Base-by-base conservation (phyloP, 1,139 yeast species). In the Magnusiomyces tetraspermus region DNA sequence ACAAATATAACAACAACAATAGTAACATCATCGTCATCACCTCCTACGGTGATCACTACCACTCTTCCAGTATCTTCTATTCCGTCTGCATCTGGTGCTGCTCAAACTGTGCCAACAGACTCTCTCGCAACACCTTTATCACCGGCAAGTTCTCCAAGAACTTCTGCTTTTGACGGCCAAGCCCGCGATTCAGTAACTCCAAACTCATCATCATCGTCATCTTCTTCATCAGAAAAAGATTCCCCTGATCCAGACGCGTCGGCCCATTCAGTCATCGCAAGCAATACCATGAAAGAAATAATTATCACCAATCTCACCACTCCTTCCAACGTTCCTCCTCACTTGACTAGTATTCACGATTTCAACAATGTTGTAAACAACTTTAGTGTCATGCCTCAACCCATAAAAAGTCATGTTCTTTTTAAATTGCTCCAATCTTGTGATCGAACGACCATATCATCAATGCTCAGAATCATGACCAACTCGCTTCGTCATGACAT, bases 401-500 rank as follows among this genome's bases (percentile, higher is more conserved):
- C 61, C n/a, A 50, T 66, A 47, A 67, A 66, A 53, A 58, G 64
- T 26, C 67, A 67, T 53, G 64, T 64, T 24, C 71, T 86, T 23
- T 87, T 83, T 70, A 77, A 76, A 57, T 69, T 90, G 49, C 69
- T 92, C 41, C 82, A 83, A 54, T 76, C 76, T 48, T 76, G 85
- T 51, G 80, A 83, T 60, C 75, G 96, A 54, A 70, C 79, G 15
- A 77, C 89, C 3, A 73, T 92, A 49, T 84, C 94, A 51, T 77
- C 85, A 37, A 70, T 92, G 52, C 76, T 80, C 40, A 77, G 79
- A 21, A 64, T 79, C 11, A 75, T 92, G 22, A 76, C 78, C 49
- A 73, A 74, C 38, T 77, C 83, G 19, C 75, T 92, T 62, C 78
- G 79, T 59, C 77, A 94, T 59, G 97, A 92, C 64, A 70, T 92